A percentile compares a stretch with the other conserved stretches of the same genome.
phyloP scores from a whole-genome alignment of 768 basidiomycete genomes.

The Rhodotorula toruloides region DNA sequence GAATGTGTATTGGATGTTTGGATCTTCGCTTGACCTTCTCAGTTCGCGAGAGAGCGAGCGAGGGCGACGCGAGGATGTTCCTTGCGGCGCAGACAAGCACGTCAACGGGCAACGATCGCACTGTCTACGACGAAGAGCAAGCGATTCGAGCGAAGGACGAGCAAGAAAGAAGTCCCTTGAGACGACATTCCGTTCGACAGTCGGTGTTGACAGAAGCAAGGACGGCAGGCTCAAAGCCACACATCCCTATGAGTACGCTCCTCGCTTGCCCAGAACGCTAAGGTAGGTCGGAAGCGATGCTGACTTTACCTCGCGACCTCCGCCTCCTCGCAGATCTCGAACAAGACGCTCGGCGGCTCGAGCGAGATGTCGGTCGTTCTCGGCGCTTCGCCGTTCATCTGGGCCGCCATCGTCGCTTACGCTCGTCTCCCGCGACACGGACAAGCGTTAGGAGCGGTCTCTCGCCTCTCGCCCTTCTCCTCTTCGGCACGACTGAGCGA shows the following conservation, averaged over 20 bases:
- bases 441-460: conserved; percentile 63
- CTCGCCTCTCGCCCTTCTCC: background rate
- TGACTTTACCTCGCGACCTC: conserved; percentile 22
- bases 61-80: no score
- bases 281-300: conserved; percentile 22
- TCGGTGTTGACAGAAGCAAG: no score
- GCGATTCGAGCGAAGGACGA: no score
- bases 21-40: no score
- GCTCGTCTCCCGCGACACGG: conserved; percentile 56
- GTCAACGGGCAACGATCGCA: no score
- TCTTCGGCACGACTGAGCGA: no score
- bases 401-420: conserved; percentile 36
- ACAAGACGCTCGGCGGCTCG: conserved; percentile 43
- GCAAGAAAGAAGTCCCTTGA: no score
- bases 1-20: no score
- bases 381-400: conserved; percentile 44
- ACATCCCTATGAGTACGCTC: conserved; percentile 16
- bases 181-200: no score
- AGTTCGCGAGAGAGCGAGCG: no score
- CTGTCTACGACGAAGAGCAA: no score
- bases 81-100: no score
- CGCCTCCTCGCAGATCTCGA: conserved; percentile 28
- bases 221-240: conserved; percentile 6
- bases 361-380: conserved; percentile 44
- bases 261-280: background rate